Evolutionary conservation across 495 filamentous ascomycete genomes (phyloP).

Genomic region (Aspergillus hancockii): DNA sequence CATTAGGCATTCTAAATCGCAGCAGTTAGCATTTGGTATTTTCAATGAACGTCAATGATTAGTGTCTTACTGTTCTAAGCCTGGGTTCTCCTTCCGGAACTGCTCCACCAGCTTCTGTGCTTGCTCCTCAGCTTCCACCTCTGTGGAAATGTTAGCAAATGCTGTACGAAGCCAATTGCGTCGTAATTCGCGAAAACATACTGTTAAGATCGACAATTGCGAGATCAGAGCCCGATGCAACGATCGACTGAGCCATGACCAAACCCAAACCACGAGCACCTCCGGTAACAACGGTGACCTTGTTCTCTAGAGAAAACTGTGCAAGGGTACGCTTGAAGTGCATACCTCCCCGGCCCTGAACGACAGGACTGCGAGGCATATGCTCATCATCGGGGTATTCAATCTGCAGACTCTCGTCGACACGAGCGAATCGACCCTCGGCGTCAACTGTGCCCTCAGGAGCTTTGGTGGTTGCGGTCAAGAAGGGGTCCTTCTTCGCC

Average conservation of each 20-base stretch:
- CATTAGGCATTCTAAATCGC: constrained; percentile 63
- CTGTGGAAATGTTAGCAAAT: constrained; percentile 42
- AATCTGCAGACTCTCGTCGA: constrained; percentile 72
- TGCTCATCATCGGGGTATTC: constrained; percentile 72
- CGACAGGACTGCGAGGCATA: constrained; percentile 64
- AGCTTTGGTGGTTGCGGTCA: constrained; percentile 34
- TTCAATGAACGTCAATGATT: background rate
- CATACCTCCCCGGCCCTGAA: constrained; percentile 69
- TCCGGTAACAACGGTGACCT: constrained; percentile 79
- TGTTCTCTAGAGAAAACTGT: constrained; percentile 77
- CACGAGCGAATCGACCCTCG: constrained; percentile 66
- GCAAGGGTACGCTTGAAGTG: constrained; percentile 72
- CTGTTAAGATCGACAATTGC: constrained; percentile 93
- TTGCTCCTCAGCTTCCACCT: constrained; percentile 79
- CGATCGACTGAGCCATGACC: constrained; percentile 88
- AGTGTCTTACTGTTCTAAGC: constrained; percentile 60
- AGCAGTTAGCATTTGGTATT: background rate
- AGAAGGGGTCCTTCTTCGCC: constrained; percentile 30
- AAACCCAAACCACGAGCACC: constrained; percentile 84
- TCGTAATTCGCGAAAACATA: constrained; percentile 42
- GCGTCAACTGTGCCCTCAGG: constrained; percentile 33
- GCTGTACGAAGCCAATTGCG: background rate
- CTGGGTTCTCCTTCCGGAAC: constrained; percentile 77
- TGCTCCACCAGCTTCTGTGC: constrained; percentile 69
- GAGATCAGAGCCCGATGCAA: constrained; percentile 82